These are phyloP conservation scores for Trichoderma sp. DNA, from an alignment of 2,329 filamentous ascomycete species.

Conservation along the genomic window DNA sequence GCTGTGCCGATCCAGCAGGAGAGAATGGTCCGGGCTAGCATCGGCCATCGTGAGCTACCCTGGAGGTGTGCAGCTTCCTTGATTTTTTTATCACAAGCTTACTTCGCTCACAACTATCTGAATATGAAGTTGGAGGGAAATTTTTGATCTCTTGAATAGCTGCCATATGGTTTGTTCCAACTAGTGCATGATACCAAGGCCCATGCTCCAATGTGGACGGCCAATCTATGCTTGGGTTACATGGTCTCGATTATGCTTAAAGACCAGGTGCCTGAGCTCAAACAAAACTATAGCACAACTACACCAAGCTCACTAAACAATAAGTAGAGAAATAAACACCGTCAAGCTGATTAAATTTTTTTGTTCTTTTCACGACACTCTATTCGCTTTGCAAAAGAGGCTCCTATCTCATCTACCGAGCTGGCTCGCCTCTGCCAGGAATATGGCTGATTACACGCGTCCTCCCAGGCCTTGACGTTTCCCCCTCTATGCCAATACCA, in stretches of 20 bases:
- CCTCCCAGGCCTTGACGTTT: constrained; percentile 25
- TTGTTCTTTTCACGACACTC: constrained; percentile 15
- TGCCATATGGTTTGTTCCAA: neutral
- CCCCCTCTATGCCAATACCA: constrained; percentile 25
- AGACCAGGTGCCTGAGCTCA: no score
- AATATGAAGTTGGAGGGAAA: neutral
- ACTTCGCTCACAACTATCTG: neutral
- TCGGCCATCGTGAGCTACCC: neutral
- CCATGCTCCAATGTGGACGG: neutral
- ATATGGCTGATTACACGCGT: constrained; percentile 22
- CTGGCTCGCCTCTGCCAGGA: constrained; percentile 13
- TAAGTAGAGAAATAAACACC: neutral
- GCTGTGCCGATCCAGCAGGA: neutral
- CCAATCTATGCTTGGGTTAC: neutral
- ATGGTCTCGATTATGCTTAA: neutral
- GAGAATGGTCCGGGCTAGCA: constrained; percentile 23
- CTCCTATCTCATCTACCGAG: constrained; percentile 24
- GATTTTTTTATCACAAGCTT: neutral
- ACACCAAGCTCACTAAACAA: neutral
- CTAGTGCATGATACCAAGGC: neutral
- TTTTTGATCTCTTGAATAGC: neutral
- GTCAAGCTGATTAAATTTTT: neutral
- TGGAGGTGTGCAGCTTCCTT: neutral
- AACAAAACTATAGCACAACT: neutral
- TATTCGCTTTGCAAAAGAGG: constrained; percentile 27